Percentiles rank a stretch among this genome's conserved stretches.
Conservation (phyloP, 2,329 filamentous ascomycete species). For the Fusarium sp. region DNA sequence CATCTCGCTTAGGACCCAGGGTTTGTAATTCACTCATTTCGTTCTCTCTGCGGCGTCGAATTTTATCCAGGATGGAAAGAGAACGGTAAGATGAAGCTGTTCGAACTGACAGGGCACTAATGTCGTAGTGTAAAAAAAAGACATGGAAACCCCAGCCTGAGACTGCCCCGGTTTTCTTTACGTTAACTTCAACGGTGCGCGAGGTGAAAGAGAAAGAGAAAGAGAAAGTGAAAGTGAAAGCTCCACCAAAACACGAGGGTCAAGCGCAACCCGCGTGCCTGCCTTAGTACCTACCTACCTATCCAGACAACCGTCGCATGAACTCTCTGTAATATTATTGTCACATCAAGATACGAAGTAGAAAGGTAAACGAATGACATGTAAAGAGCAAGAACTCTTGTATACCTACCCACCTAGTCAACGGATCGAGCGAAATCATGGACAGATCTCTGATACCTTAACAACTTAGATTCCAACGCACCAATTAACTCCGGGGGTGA, state of each 20-base stretch:
- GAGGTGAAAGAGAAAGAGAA: slow-evolving; percentile 1
- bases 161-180: slow-evolving; percentile 26
- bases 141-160: slow-evolving; percentile 34
- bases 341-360: neutral
- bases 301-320: neutral
- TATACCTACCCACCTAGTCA: neutral
- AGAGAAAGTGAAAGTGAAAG: neutral
- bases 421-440: neutral
- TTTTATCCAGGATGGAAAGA: neutral
- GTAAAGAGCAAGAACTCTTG: neutral
- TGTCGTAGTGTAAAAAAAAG: slow-evolving; percentile 1
- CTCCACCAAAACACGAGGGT: slow-evolving; percentile 10
- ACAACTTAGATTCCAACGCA: neutral
- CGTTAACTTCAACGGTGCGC: slow-evolving; percentile 29
- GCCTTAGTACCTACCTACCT: neutral
- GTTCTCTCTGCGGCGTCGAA: neutral
- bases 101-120: slow-evolving; percentile 5
- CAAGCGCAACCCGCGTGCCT: neutral
- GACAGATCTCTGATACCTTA: neutral
- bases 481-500: neutral
- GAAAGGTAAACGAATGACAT: neutral
- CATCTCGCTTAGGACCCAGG: neutral
- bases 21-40: slow-evolving; percentile 1
- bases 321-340: neutral
- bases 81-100: slow-evolving; percentile 17